phyloP scores from a whole-genome alignment of 768 basidiomycete genomes.

The Hortiboletus flavorubellus region DNA sequence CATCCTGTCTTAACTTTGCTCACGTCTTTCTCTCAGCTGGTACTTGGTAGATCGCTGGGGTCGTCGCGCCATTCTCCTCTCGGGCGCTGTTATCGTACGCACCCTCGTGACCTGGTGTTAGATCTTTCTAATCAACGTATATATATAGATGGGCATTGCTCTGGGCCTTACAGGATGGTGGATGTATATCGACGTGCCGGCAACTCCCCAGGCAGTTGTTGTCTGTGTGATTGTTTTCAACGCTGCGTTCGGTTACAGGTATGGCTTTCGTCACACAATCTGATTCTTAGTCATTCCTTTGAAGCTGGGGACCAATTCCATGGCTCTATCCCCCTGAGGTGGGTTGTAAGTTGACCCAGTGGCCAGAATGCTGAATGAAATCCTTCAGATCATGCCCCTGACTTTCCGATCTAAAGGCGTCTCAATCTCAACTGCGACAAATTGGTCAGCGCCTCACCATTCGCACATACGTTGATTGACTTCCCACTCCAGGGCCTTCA shows the following conservation, averaged over 20 bases:
- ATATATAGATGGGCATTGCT: conserved; percentile 70
- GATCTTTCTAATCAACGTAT: conserved; percentile 1
- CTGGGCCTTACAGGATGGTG: conserved; percentile 85
- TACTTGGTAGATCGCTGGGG: conserved; percentile 92
- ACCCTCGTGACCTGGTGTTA: not conserved
- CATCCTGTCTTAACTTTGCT: conserved; percentile 3
- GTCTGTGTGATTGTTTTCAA: conserved; percentile 89
- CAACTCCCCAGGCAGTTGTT: conserved; percentile 86
- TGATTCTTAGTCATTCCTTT: not conserved
- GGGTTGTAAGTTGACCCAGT: conserved; percentile 2
- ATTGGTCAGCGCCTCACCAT: conserved; percentile 39
- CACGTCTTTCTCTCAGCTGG: conserved; percentile 55
- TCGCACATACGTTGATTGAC: conserved; percentile 9
- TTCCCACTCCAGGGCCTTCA: conserved; percentile 54
- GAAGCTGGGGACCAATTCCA: conserved; percentile 80
- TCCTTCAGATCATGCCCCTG: conserved; percentile 80
- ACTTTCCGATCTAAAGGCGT: conserved; percentile 93
- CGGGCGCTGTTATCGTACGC: conserved; percentile 76
- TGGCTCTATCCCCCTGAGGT: conserved; percentile 90
- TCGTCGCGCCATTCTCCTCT: conserved; percentile 79
- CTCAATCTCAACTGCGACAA: conserved; percentile 88
- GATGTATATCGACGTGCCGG: conserved; percentile 86
- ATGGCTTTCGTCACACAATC: conserved; percentile 6
- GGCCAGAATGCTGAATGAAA: conserved; percentile 1
- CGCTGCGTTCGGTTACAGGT: conserved; percentile 89